These are phyloP conservation scores for Saccharomycopsis sp. DNA, from an alignment of 805 yeast genomes.

Conservation along the genomic window DNA sequence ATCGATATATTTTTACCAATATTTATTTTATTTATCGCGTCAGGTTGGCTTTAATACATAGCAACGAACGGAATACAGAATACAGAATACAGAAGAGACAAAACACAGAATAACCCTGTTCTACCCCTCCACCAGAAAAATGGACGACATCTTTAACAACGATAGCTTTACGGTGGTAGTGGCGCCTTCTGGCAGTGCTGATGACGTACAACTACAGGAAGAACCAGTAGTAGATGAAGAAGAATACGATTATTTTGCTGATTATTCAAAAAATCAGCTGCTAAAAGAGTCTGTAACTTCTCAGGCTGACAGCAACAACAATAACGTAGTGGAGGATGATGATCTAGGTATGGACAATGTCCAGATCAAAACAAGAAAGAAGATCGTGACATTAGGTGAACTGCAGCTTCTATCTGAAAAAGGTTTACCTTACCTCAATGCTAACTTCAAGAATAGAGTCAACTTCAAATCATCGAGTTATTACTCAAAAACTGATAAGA, in stretches of 20 bases:
- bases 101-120: no score
- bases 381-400: conserved; percentile 43
- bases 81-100: no score
- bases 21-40: no score
- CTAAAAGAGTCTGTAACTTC: neutral
- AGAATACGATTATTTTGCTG: neutral
- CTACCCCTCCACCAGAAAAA: no score
- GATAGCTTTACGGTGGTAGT: conserved; percentile 1
- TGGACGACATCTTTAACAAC: neutral
- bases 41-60: no score
- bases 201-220: no score
- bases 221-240: neutral
- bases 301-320: neutral
- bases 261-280: neutral
- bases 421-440: conserved; percentile 53
- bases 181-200: neutral
- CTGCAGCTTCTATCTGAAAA: conserved; percentile 42
- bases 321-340: conserved; percentile 8
- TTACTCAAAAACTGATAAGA: neutral
- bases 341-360: conserved; percentile 14
- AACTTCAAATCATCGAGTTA: conserved; percentile 17
- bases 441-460: conserved; percentile 26
- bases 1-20: no score
- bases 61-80: no score
- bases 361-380: conserved; percentile 13